phyloP scores from a whole-genome alignment of 176 grass and related monocot genomes.

The Triticum dicoccoides region DNA sequence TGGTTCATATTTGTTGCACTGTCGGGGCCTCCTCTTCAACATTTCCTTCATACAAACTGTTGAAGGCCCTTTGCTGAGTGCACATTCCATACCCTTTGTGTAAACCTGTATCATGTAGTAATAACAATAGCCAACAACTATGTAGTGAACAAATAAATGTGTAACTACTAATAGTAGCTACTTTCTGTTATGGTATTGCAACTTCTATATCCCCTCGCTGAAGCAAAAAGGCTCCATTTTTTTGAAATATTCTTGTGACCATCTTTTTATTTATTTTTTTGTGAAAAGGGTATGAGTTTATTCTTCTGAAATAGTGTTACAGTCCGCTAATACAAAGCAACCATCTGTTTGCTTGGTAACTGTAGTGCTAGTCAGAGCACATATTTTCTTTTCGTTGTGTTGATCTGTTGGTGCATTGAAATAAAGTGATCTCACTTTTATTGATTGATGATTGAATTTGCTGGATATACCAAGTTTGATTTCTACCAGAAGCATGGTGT shows the following conservation, averaged over 20 bases:
- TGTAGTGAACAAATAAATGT: not conserved
- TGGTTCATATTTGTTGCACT: too few species aligned
- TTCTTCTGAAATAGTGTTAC: too few species aligned
- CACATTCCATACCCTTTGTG: not conserved
- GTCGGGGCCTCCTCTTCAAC: too few species aligned
- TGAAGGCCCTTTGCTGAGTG: not conserved
- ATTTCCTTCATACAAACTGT: too few species aligned
- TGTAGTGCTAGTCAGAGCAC: not conserved
- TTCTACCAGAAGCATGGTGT: too few species aligned
- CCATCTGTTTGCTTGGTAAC: not conserved
- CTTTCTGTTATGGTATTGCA: not conserved
- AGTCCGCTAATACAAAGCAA: too few species aligned
- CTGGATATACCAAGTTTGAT: conserved; percentile 12
- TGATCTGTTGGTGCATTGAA: not conserved
- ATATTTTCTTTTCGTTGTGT: conserved; percentile 1
- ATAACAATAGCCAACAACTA: not conserved
- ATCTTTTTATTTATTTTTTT: too few species aligned
- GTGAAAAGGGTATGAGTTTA: too few species aligned
- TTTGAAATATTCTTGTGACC: too few species aligned
- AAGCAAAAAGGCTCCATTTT: not conserved
- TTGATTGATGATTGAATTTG: not conserved
- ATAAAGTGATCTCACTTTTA: not conserved
- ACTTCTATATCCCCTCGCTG: not conserved
- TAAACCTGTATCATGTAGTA: not conserved
- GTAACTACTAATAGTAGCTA: not conserved